Evolutionary conservation across 805 yeast genomes (phyloP).

Genomic region (Candida saitoana): DNA sequence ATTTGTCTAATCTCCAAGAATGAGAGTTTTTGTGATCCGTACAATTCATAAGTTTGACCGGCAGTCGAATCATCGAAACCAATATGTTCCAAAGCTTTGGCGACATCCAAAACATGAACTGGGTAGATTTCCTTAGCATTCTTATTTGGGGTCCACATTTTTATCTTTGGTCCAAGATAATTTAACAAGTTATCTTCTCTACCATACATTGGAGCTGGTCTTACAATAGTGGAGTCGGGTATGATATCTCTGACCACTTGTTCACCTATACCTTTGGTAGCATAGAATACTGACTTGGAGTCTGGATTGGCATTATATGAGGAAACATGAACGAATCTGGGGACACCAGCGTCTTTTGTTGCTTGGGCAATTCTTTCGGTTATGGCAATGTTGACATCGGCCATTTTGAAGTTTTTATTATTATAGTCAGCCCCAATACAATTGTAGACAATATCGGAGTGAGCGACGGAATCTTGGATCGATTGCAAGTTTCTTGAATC

Average conservation of each 20-base stretch:
- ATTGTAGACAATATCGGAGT: constrained; percentile 80
- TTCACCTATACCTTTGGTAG: constrained; percentile 79
- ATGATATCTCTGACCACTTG: constrained; percentile 59
- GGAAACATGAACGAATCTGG: constrained; percentile 75
- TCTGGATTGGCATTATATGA: constrained; percentile 69
- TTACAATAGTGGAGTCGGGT: constrained; percentile 78
- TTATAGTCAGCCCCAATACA: constrained; percentile 70
- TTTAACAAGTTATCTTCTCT: constrained; percentile 67
- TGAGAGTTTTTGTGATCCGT: constrained; percentile 65
- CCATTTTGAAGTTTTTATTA: constrained; percentile 78
- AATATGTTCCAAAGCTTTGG: constrained; percentile 70
- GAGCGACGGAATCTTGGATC: constrained; percentile 71
- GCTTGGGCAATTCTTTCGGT: constrained; percentile 75
- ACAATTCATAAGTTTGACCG: constrained; percentile 71
- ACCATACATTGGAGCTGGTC: constrained; percentile 81
- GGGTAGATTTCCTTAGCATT: constrained; percentile 64
- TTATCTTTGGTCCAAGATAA: constrained; percentile 50
- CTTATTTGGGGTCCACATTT: constrained; percentile 63
- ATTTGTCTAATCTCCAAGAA: constrained; percentile 63
- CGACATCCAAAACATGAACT: constrained; percentile 74
- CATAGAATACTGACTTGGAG: constrained; percentile 66
- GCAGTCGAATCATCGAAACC: constrained; percentile 78
- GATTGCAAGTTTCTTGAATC: constrained; percentile 75
- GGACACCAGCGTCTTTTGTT: constrained; percentile 62
- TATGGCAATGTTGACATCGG: constrained; percentile 78